Percentiles rank a stretch among this genome's conserved stretches.
Conservation (phyloP, 139 green algal genomes). For the Micromonas pusilla region DNA sequence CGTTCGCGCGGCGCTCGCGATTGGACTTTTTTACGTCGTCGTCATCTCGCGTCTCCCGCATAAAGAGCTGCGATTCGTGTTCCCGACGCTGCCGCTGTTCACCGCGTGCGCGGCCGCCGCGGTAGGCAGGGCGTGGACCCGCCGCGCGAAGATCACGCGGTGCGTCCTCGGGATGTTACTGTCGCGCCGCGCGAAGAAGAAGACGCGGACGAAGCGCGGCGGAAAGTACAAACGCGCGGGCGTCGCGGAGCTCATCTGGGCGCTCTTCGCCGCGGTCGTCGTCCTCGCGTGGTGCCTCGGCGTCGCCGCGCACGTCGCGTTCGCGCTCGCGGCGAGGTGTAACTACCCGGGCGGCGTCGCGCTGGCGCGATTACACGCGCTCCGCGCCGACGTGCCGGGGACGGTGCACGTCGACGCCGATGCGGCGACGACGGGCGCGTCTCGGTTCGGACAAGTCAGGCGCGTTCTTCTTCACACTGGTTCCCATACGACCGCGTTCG, state of each 20-base stretch:
- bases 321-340: conserved; percentile 22
- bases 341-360: conserved; percentile 68
- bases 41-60: conserved; percentile 61
- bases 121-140: conserved; percentile 32
- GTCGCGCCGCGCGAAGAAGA: not conserved
- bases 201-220: not conserved
- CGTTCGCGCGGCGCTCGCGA: not conserved
- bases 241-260: no score
- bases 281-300: not conserved
- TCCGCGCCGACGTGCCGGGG: conserved; percentile 3
- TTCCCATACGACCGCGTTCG: no score
- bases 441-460: conserved; percentile 49
- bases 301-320: conserved; percentile 10
- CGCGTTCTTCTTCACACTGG: no score
- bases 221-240: no score
- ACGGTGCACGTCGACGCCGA: conserved; percentile 58
- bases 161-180: no score
- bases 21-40: conserved; percentile 42
- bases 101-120: conserved; percentile 57
- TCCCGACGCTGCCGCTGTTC: conserved; percentile 65
- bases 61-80: conserved; percentile 77
- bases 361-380: conserved; percentile 45
- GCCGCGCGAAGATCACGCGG: not conserved
- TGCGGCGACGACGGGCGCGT: conserved; percentile 66
- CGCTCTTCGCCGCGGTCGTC: not conserved